These are phyloP conservation scores for Baorangia bicolor DNA, from an alignment of 768 basidiomycete genomes.

Conservation along the genomic window DNA sequence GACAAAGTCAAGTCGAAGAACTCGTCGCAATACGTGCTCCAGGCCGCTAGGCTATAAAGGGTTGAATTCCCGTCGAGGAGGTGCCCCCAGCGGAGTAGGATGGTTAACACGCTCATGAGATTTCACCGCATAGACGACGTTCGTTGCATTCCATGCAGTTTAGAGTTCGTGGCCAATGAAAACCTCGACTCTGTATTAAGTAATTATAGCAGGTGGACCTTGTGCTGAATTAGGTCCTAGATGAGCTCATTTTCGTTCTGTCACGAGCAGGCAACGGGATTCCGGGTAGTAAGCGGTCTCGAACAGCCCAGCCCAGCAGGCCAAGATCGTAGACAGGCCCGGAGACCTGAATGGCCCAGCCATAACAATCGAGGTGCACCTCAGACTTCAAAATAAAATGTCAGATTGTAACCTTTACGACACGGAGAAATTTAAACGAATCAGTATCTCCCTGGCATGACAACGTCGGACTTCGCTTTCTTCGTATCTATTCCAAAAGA, in stretches of 20 bases:
- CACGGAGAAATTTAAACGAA: not conserved
- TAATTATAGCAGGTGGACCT: not conserved
- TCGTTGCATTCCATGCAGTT: not conserved
- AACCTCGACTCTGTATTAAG: not conserved
- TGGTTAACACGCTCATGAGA: not conserved
- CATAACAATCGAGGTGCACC: not conserved
- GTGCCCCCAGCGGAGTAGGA: not conserved
- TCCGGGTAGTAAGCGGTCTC: not conserved
- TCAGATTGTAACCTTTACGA: not conserved
- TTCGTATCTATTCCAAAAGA: not conserved
- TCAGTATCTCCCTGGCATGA: not conserved
- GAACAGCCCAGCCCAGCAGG: not conserved
- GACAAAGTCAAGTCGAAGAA: slow-evolving; percentile 75
- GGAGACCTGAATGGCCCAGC: not conserved
- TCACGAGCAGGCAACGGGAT: not conserved
- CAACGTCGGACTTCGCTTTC: not conserved
- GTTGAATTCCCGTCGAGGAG: not conserved
- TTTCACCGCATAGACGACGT: not conserved
- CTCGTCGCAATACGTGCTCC: slow-evolving; percentile 45
- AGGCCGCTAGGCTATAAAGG: slow-evolving; percentile 41
- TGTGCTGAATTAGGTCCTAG: not conserved
- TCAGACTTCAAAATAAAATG: not conserved
- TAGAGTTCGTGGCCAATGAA: not conserved
- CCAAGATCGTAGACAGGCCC: not conserved
- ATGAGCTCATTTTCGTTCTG: not conserved